phyloP scores from a whole-genome alignment of 768 basidiomycete species.

The Dacryopinax primogenitus region DNA sequence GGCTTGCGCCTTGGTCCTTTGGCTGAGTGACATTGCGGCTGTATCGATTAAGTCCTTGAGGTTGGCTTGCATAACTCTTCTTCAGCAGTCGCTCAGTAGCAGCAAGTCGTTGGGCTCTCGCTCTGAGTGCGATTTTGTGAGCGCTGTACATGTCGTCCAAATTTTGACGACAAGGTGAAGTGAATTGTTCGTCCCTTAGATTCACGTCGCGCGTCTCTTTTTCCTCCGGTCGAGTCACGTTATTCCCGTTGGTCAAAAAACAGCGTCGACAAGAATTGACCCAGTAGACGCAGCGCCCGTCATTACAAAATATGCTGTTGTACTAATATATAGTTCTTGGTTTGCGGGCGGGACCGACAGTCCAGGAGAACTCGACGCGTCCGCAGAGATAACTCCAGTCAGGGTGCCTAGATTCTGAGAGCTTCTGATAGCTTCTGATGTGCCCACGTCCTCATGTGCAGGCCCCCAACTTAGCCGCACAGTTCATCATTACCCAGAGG shows the following conservation, averaged over 20 bases:
- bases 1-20: constrained; percentile 91
- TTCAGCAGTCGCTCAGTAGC: not conserved
- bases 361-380: too few relatives aligned
- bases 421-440: too few relatives aligned
- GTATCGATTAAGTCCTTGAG: constrained; percentile 40
- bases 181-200: not conserved
- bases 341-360: too few relatives aligned
- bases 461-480: too few relatives aligned
- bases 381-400: too few relatives aligned
- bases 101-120: not conserved
- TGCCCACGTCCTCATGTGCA: too few relatives aligned
- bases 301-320: too few relatives aligned
- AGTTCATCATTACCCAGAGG: too few relatives aligned
- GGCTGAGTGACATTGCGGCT: constrained; percentile 75
- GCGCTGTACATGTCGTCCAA: constrained; percentile 4
- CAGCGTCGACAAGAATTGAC: too few relatives aligned
- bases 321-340: too few relatives aligned
- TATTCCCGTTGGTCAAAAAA: constrained; percentile 1
- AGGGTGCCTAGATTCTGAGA: too few relatives aligned
- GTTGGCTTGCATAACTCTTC: constrained; percentile 11
- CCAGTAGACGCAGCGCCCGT: too few relatives aligned
- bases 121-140: not conserved
- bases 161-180: not conserved
- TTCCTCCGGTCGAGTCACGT: constrained; percentile 11
- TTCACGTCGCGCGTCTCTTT: not conserved